Conservation (phyloP, 345 rosid genomes). For the Euphorbia peplus region DNA sequence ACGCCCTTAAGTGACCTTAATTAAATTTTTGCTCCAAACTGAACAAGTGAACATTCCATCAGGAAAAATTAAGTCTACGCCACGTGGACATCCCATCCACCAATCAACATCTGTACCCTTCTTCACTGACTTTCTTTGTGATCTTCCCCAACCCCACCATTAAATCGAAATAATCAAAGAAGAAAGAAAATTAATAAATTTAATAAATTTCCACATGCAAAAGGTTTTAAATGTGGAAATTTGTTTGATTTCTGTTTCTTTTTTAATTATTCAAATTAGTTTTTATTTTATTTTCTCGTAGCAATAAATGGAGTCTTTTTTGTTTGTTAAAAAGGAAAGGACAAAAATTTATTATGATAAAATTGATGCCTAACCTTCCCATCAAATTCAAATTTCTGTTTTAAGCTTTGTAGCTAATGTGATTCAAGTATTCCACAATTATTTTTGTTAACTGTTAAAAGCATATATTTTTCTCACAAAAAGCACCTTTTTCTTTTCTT, state of each 20-base stretch:
- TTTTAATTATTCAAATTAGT: too few species aligned
- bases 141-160: neutral
- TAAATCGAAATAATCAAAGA: neutral
- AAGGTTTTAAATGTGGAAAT: neutral
- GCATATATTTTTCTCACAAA: neutral
- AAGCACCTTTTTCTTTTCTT: neutral
- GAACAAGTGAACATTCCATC: too few species aligned
- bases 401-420: too few species aligned
- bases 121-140: neutral
- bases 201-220: neutral
- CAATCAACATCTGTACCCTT: neutral
- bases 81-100: neutral
- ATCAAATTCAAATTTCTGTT: neutral
- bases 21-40: too few species aligned
- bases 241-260: too few species aligned
- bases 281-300: neutral
- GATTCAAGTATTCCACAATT: neutral
- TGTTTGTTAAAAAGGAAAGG: neutral
- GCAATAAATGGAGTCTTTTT: neutral
- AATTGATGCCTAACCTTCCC: neutral
- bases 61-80: neutral
- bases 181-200: too few species aligned
- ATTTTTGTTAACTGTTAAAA: too few species aligned
- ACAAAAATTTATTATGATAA: too few species aligned
- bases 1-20: too few species aligned